These are phyloP conservation scores for Samsoniella hepiali DNA, from an alignment of 2,329 filamentous ascomycete species.

Conservation along the genomic window DNA sequence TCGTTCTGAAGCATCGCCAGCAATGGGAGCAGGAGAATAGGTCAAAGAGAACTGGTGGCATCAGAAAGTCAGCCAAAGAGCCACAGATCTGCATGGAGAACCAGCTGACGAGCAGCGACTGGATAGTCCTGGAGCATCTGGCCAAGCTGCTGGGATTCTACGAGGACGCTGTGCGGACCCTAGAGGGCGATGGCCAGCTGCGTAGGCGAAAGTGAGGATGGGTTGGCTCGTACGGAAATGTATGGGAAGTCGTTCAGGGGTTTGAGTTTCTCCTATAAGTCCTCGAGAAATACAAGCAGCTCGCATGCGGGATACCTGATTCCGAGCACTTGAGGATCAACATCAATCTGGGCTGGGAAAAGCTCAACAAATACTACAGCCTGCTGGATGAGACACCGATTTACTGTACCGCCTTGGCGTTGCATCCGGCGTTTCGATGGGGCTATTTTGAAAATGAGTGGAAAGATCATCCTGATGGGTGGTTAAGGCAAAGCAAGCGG, in stretches of 20 bases:
- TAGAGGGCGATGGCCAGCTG: slow-evolving; percentile 20
- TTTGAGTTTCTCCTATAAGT: not conserved
- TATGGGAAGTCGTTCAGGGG: slow-evolving; percentile 22
- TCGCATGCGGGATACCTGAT: not conserved
- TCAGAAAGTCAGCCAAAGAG: slow-evolving; percentile 10
- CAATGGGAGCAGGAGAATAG: too few species aligned
- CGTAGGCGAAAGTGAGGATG: slow-evolving; percentile 19
- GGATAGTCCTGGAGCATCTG: slow-evolving; percentile 18
- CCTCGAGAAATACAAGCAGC: not conserved
- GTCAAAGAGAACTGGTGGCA: slow-evolving; percentile 11
- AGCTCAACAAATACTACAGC: not conserved
- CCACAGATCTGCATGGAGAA: slow-evolving; percentile 17
- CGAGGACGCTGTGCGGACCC: slow-evolving; percentile 19
- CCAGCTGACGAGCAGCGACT: slow-evolving; percentile 19
- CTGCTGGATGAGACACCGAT: not conserved
- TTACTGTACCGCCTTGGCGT: not conserved
- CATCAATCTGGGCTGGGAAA: not conserved
- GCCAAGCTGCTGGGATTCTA: slow-evolving; percentile 15
- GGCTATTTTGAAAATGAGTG: not conserved
- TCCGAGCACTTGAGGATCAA: not conserved
- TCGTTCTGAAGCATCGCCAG: not conserved
- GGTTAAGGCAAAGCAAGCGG: not conserved
- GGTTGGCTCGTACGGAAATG: slow-evolving; percentile 18
- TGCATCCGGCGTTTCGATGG: slow-evolving; percentile 5
- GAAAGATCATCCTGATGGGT: not conserved